Percentiles rank a stretch among this genome's conserved stretches.
Evolutionary conservation across 345 rosid genomes (phyloP).

Genomic region (Pseudoturritis turrita): DNA sequence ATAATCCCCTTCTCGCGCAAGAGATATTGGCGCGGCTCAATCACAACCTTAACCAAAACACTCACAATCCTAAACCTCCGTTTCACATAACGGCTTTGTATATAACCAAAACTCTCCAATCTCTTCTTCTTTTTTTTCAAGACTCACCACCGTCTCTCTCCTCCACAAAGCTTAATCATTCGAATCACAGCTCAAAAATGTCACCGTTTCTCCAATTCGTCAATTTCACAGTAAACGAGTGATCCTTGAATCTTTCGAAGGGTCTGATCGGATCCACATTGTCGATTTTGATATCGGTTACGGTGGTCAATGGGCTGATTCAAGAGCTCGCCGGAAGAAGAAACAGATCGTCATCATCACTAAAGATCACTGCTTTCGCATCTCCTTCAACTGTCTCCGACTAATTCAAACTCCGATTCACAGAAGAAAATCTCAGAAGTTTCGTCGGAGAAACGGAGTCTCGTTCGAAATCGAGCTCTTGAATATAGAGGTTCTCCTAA

Average conservation of each 20-base stretch:
- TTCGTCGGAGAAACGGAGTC: conserved; percentile 58
- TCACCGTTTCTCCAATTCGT: conserved; percentile 80
- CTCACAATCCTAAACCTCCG: conserved; percentile 77
- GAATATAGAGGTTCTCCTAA: conserved; percentile 42
- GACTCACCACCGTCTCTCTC: conserved; percentile 25
- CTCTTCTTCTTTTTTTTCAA: conserved; percentile 50
- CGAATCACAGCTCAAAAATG: conserved; percentile 83
- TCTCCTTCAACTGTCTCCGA: conserved; percentile 44
- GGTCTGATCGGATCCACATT: conserved; percentile 59
- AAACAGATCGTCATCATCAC: conserved; percentile 31
- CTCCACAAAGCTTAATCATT: conserved; percentile 43
- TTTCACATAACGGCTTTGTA: conserved; percentile 75
- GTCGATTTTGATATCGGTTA: conserved; percentile 78
- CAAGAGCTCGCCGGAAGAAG: conserved; percentile 66
- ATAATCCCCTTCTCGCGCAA: conserved; percentile 72
- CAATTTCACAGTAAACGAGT: conserved; percentile 83
- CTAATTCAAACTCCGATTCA: conserved; percentile 56
- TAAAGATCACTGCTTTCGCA: conserved; percentile 72
- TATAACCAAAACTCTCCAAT: conserved; percentile 66
- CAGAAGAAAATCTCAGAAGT: conserved; percentile 53
- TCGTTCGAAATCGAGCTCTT: conserved; percentile 56
- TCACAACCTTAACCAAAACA: conserved; percentile 48
- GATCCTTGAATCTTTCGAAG: conserved; percentile 60
- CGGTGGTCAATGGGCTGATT: conserved; percentile 87
- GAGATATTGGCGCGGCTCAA: conserved; percentile 99